Evolutionary conservation across 2,329 filamentous ascomycete genomes (phyloP).

Genomic region (Penicillium sp.): DNA sequence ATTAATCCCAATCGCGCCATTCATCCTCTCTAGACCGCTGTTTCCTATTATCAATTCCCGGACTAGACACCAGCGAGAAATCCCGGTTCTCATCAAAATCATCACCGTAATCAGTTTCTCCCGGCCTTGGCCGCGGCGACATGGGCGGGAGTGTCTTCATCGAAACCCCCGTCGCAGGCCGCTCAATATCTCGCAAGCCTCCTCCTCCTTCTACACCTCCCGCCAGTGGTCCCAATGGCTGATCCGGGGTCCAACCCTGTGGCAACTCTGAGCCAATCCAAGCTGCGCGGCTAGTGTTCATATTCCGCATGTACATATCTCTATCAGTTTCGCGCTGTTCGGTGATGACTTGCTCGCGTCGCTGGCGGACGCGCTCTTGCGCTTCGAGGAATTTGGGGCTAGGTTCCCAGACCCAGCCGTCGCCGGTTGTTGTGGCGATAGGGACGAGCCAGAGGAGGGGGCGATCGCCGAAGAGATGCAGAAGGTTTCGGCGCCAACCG

Average conservation of each 20-base stretch:
- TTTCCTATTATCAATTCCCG: slow-evolving; percentile 6
- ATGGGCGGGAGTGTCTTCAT: slow-evolving; percentile 49
- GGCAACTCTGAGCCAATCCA: slow-evolving; percentile 31
- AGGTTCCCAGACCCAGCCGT: slow-evolving; percentile 94
- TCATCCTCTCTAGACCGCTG: slow-evolving; percentile 35
- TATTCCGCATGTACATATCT: slow-evolving; percentile 41
- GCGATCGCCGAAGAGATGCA: slow-evolving; percentile 78
- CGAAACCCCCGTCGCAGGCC: slow-evolving; percentile 46
- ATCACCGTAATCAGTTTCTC: slow-evolving; percentile 42
- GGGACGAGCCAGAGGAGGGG: slow-evolving; percentile 79
- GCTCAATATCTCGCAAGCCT: slow-evolving; percentile 31
- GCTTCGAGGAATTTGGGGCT: slow-evolving; percentile 78
- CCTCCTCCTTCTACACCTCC: slow-evolving; percentile 12
- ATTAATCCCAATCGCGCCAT: slow-evolving; percentile 48
- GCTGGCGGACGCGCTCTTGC: slow-evolving; percentile 37
- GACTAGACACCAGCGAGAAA: slow-evolving; percentile 19
- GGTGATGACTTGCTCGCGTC: slow-evolving; percentile 35
- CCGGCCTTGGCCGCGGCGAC: slow-evolving; percentile 43
- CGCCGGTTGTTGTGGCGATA: slow-evolving; percentile 81
- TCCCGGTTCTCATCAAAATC: slow-evolving; percentile 29
- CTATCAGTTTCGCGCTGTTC: slow-evolving; percentile 40
- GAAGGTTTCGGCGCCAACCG: slow-evolving; percentile 78
- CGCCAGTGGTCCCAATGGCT: slow-evolving; percentile 13
- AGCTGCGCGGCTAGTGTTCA: slow-evolving; percentile 34
- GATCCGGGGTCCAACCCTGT: slow-evolving; percentile 28